phyloP scores from a whole-genome alignment of 805 yeast species.

The Ascoidea tarda region DNA sequence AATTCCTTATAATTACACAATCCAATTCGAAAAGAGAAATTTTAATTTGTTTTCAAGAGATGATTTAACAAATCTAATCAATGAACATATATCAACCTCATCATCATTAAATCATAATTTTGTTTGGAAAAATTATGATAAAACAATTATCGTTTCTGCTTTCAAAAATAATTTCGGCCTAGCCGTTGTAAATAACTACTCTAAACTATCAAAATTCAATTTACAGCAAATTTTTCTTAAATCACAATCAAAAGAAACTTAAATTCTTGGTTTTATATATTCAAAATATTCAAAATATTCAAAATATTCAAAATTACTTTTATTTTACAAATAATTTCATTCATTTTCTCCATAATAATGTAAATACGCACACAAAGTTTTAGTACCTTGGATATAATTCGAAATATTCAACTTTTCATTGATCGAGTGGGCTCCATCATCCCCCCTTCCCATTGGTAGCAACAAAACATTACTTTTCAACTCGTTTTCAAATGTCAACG shows the following conservation, averaged over 20 bases:
- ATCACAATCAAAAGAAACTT: not conserved
- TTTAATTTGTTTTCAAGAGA: not conserved
- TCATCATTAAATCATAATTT: not conserved
- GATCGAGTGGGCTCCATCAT: conserved; percentile 97
- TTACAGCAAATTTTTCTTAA: not conserved
- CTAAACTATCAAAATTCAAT: not conserved
- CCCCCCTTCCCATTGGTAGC: conserved; percentile 97
- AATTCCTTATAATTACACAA: not conserved
- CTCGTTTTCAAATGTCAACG: conserved; percentile 82
- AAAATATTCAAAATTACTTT: not conserved
- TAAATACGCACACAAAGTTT: conserved; percentile 85
- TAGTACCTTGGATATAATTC: conserved; percentile 87
- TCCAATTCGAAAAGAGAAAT: not conserved
- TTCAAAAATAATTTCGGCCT: not conserved
- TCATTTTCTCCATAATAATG: conserved; percentile 56
- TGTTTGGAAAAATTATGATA: not conserved
- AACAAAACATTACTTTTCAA: conserved; percentile 76
- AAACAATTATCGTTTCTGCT: not conserved
- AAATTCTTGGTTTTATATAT: not conserved
- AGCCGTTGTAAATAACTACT: not conserved
- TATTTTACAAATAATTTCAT: conserved; percentile 8
- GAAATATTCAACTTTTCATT: conserved; percentile 85
- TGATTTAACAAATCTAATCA: not conserved
- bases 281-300: not conserved
- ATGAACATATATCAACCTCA: not conserved